phyloP scores from a whole-genome alignment of 2,329 filamentous ascomycete genomes.

The Pseudopyrenochaeta lycopersici region DNA sequence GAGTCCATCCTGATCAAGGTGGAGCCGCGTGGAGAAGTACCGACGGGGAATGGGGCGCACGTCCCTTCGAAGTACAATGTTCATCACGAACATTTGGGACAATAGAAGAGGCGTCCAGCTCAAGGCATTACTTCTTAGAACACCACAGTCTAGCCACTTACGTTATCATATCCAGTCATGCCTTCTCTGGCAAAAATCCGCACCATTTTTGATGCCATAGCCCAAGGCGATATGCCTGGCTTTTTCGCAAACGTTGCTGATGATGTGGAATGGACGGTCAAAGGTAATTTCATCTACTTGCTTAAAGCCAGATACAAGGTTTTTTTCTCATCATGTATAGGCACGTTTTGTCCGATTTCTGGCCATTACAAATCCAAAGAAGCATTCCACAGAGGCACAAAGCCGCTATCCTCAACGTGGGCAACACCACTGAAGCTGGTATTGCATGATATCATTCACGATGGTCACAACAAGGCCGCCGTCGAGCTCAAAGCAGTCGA shows the following conservation, averaged over 20 bases:
- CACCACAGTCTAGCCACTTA: too few relatives aligned
- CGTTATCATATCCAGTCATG: too few relatives aligned
- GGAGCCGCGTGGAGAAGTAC: too few relatives aligned
- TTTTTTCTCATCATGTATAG: background rate
- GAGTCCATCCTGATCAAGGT: too few relatives aligned
- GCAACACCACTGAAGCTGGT: constrained; percentile 3
- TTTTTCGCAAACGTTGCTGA: constrained; percentile 1
- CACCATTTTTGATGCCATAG: background rate
- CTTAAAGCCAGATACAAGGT: too few relatives aligned
- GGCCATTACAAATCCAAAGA: constrained; percentile 1
- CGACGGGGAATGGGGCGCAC: too few relatives aligned
- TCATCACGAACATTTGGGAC: too few relatives aligned
- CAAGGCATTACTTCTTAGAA: too few relatives aligned
- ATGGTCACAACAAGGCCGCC: constrained; percentile 1
- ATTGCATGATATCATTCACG: constrained; percentile 1
- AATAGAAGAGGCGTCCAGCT: too few relatives aligned
- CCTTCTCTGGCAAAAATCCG: too few relatives aligned
- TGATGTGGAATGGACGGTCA: constrained; percentile 4
- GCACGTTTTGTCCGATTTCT: background rate
- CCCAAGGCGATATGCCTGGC: background rate
- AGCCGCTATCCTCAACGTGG: constrained; percentile 1
- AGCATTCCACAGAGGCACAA: constrained; percentile 2
- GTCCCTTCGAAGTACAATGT: too few relatives aligned
- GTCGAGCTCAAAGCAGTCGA: constrained; percentile 1
- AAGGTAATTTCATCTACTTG: background rate